Conservation (phyloP, 257 asterid species). For the Scutellaria galericulata region DNA sequence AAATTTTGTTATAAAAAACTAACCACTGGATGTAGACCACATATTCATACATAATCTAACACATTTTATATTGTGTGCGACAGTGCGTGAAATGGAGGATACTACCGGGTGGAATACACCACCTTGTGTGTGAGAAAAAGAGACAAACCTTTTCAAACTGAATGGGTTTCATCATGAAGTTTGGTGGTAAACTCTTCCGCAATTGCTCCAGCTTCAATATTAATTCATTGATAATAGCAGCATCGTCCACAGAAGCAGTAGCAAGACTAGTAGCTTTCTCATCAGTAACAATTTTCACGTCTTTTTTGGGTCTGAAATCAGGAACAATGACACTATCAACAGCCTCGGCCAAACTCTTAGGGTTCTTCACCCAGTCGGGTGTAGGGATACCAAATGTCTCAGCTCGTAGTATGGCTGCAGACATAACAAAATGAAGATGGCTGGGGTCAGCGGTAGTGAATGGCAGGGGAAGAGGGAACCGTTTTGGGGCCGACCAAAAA, state of each 20-base stretch:
- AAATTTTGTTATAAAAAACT: no score
- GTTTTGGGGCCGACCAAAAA: conserved; percentile 95
- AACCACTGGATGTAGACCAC: no score
- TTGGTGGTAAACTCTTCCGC: conserved; percentile 53
- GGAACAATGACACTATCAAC: conserved; percentile 65
- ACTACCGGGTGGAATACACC: no score
- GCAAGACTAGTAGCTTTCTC: conserved; percentile 85
- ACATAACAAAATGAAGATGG: conserved; percentile 86
- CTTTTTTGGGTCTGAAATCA: conserved; percentile 71
- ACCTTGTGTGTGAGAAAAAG: not conserved
- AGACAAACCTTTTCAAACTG: conserved; percentile 85
- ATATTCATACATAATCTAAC: no score
- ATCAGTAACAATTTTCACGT: conserved; percentile 83
- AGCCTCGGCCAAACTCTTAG: conserved; percentile 71
- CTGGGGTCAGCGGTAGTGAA: conserved; percentile 70
- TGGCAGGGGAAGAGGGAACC: conserved; percentile 81
- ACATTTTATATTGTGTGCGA: no score
- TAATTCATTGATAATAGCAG: conserved; percentile 70
- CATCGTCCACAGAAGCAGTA: conserved; percentile 80
- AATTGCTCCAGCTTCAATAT: conserved; percentile 70
- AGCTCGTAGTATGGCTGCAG: conserved; percentile 78
- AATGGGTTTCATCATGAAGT: conserved; percentile 84
- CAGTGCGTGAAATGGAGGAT: not conserved
- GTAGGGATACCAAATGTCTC: conserved; percentile 80
- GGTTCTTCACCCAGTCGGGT: conserved; percentile 87